Evolutionary conservation across 371 early-diverging fungal genomes (phyloP).

Genomic region (Mortierella sp.): DNA sequence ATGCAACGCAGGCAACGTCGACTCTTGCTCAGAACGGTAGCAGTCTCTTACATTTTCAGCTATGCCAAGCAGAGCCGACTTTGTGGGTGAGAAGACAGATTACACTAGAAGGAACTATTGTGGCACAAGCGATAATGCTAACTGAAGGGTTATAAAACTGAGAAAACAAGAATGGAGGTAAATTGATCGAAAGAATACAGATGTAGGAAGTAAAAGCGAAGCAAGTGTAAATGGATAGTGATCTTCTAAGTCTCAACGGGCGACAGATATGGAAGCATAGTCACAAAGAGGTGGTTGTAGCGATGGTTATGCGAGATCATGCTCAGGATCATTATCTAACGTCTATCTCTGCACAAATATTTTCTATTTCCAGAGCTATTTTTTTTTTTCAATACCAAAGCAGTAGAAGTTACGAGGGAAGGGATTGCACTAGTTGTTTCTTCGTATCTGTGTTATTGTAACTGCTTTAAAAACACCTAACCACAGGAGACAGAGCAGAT

Average conservation of each 20-base stretch:
- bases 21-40: neutral
- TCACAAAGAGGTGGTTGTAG: neutral
- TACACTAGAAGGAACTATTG: neutral
- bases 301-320: conserved; percentile 11
- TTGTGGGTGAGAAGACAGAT: neutral
- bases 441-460: neutral
- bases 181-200: neutral
- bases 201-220: neutral
- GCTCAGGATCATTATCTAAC: conserved; percentile 8
- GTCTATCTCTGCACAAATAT: neutral
- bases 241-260: neutral
- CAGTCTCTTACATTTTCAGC: neutral
- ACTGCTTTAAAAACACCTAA: neutral
- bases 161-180: too few relatives aligned
- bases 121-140: neutral
- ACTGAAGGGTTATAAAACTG: too few relatives aligned
- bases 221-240: neutral
- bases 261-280: neutral
- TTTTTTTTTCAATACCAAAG: neutral
- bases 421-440: neutral
- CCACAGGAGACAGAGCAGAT: neutral
- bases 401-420: neutral
- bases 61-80: neutral
- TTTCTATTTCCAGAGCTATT: neutral
- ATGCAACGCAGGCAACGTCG: neutral